Base-by-base conservation (phyloP, 2,329 filamentous ascomycete genomes). In the Pyrenophora tritici-repentis region DNA sequence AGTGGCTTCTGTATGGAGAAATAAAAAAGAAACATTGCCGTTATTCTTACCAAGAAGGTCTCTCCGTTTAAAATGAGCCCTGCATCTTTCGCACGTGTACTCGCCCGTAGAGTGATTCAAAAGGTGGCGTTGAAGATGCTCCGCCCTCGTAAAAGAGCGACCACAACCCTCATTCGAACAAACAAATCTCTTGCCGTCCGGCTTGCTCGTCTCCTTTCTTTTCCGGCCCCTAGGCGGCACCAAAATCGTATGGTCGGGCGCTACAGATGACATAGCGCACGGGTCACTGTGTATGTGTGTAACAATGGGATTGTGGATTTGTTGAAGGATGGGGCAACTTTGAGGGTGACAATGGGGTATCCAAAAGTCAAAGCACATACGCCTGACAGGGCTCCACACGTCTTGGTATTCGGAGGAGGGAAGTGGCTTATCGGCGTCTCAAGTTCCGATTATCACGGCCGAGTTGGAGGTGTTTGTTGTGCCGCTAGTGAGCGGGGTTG, bases 71-170 rank as follows among this genome's bases (percentile, higher is more conserved):
- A 86, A 86, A 62, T 85, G 82, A 22, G 83, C 82, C 49, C 79
- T 78, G 56, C 85, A 87, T 60, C 84, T 73, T 42, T 78, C 70
- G 61, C 84, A 87, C 3, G 82, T 84, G 53, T 78, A 78, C 36
- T 81, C 79, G 10, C 72, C 72, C 17, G 57, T 67, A 80, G 75
- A 81, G 88, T 89, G 93, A 70, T 97, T 97, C 58, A 97, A 77
- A 75, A 97, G 89, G 76, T 97, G 93, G 40, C 93, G 86, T 75
- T 97, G 96, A 78, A 97, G 79, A 78, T 97, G 93, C 75, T 97
- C 93, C 6, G 93, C 93, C 70, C 93, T 85, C 8, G 92, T 96
- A 72, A 97, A 97, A 67, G 88, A 93, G 78, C 96, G 96, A 34
- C 90, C 91, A 69, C 93, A 99, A 14, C 88, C 90, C 54, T 89